Conservation (phyloP, 176 grass and related monocot genomes). For the Musa acuminata region DNA sequence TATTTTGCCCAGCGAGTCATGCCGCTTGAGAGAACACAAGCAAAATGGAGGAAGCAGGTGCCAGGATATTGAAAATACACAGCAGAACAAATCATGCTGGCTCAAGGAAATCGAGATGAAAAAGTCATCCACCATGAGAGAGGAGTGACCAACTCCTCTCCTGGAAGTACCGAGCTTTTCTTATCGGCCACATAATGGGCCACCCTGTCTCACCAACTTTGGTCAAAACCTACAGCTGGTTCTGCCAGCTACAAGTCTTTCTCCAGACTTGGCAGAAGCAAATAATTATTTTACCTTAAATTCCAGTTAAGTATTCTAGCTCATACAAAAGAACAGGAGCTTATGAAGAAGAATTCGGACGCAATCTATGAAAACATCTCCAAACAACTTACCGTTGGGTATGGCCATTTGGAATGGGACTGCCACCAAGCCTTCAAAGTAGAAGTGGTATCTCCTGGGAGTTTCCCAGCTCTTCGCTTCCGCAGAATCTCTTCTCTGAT, state of each 20-base stretch:
- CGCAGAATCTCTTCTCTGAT: constrained; percentile 21
- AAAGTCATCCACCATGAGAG: no score
- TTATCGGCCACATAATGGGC: no score
- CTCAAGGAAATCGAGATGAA: no score
- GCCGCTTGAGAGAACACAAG: background rate
- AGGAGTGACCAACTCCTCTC: no score
- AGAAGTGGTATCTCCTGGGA: constrained; percentile 13
- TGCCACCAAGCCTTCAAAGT: constrained; percentile 19
- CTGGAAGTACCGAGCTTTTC: no score
- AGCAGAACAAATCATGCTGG: background rate
- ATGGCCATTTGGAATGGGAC: constrained; percentile 21
- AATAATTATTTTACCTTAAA: background rate
- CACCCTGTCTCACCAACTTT: no score
- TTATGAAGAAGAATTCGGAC: no score
- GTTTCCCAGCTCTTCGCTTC: constrained; percentile 18
- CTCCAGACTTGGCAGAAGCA: background rate
- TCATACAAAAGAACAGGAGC: no score
- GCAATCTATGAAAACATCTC: background rate
- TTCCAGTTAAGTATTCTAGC: no score
- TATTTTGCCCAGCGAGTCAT: background rate
- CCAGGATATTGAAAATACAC: background rate
- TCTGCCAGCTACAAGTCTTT: no score
- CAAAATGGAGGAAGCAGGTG: background rate
- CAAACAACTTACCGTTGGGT: constrained; percentile 13
- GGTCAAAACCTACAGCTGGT: no score